Evolutionary conservation across 352 stramenopile genomes (phyloP).

Genomic region (Pelagophyceae sp.): DNA sequence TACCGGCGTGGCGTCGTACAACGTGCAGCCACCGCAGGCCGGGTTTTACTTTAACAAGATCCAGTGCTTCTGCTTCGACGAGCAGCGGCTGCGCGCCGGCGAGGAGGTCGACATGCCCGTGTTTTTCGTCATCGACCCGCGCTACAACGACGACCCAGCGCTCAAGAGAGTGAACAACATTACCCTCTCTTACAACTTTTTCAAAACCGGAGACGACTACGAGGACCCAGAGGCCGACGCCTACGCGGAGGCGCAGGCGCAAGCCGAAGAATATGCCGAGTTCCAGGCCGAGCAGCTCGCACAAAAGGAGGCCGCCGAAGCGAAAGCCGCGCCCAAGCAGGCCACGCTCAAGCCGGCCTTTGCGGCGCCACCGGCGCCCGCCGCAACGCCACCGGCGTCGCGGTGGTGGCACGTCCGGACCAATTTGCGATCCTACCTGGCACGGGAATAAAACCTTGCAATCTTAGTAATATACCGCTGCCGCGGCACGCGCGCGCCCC

Average conservation of each 20-base stretch:
- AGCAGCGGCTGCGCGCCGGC: conserved; percentile 87
- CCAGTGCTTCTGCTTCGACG: conserved; percentile 99
- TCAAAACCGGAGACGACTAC: conserved; percentile 87
- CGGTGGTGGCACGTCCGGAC: too few relatives aligned
- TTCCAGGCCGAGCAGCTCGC: too few relatives aligned
- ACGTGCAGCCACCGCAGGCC: conserved; percentile 91
- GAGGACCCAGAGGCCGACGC: conserved; percentile 60
- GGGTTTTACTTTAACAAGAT: conserved; percentile 99
- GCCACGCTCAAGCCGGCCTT: too few relatives aligned
- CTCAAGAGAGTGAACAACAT: conserved; percentile 93
- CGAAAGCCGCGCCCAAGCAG: not conserved
- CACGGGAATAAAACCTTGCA: too few relatives aligned
- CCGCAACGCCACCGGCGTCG: too few relatives aligned
- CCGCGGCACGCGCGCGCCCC: too few relatives aligned
- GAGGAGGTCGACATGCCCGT: conserved; percentile 99
- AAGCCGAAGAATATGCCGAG: conserved; percentile 24
- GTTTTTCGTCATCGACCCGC: conserved; percentile 99
- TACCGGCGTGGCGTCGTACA: conserved; percentile 98
- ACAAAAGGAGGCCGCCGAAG: not conserved
- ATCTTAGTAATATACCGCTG: too few relatives aligned
- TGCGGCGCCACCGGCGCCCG: too few relatives aligned
- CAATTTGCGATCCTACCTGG: too few relatives aligned
- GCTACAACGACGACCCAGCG: conserved; percentile 89
- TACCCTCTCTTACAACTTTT: conserved; percentile 96
- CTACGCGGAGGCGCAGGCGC: conserved; percentile 60